A percentile compares a stretch with the other conserved stretches of the same genome.
Conservation (phyloP, 1,284 basidiomycete genomes). For the Sphagnurus paluster region DNA sequence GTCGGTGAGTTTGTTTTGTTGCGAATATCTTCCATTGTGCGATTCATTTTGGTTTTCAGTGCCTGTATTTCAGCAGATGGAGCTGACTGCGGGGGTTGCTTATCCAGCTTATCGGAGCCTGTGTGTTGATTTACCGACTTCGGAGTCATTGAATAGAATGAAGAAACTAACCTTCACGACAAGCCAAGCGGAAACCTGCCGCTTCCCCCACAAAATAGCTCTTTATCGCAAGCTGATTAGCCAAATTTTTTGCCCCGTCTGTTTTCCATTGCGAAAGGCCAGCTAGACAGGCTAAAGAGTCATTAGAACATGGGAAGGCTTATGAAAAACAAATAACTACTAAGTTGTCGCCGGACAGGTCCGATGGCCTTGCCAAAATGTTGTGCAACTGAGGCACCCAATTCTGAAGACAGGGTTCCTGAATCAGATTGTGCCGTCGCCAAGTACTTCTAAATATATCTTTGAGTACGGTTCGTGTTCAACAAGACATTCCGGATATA, state of each 20-base stretch:
- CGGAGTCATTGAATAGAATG: not conserved
- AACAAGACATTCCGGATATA: constrained; percentile 27
- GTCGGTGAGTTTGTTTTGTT: constrained; percentile 72
- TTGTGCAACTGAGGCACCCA: constrained; percentile 88
- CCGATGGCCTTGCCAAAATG: constrained; percentile 82
- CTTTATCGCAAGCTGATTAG: constrained; percentile 83
- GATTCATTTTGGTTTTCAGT: constrained; percentile 70
- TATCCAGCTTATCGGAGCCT: constrained; percentile 61
- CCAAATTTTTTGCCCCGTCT: constrained; percentile 76
- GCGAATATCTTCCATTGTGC: constrained; percentile 68
- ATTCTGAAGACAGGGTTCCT: constrained; percentile 74
- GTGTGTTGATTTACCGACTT: not conserved
- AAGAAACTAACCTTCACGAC: constrained; percentile 44
- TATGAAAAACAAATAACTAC: constrained; percentile 41
- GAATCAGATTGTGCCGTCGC: constrained; percentile 69
- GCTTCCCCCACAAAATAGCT: constrained; percentile 87
- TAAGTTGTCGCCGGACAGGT: constrained; percentile 75
- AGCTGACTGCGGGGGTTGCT: constrained; percentile 57
- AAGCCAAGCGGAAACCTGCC: constrained; percentile 74
- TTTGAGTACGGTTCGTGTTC: constrained; percentile 9
- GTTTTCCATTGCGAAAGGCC: constrained; percentile 59
- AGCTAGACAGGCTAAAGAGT: constrained; percentile 56
- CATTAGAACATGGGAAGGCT: constrained; percentile 1
- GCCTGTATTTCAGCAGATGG: constrained; percentile 60
- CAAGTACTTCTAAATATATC: constrained; percentile 71